Percentiles rank a stretch among this genome's conserved stretches.
phyloP scores from a whole-genome alignment of 345 rosid species.

The Balakata baccata region DNA sequence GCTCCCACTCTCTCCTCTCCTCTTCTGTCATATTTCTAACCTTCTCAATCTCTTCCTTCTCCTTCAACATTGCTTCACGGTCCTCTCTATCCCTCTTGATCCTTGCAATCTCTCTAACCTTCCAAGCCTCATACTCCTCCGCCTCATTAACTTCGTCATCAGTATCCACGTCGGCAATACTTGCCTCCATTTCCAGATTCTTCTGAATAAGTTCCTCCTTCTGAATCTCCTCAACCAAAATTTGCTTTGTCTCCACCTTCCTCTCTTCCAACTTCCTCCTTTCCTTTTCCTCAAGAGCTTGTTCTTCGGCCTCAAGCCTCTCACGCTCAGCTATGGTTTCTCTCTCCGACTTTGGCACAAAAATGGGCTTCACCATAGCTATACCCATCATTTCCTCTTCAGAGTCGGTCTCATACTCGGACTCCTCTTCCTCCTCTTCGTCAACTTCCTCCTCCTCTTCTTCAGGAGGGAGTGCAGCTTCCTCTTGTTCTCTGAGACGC shows the following conservation, averaged over 20 bases:
- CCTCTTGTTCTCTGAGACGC: constrained; percentile 53
- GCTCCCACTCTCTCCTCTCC: constrained; percentile 80
- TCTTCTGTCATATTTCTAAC: constrained; percentile 79
- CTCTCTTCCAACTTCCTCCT: constrained; percentile 59
- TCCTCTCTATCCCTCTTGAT: constrained; percentile 68
- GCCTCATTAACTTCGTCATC: constrained; percentile 78
- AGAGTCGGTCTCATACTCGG: constrained; percentile 75
- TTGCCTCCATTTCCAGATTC: constrained; percentile 57
- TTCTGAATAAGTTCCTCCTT: constrained; percentile 62
- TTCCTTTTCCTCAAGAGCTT: constrained; percentile 55
- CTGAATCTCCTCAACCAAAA: constrained; percentile 63
- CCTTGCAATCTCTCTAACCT: constrained; percentile 74
- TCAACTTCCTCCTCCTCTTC: constrained; percentile 63
- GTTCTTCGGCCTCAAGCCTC: constrained; percentile 60
- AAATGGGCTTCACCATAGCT: constrained; percentile 64
- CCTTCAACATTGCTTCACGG: constrained; percentile 65
- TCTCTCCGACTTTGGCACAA: constrained; percentile 67
- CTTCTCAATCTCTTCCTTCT: constrained; percentile 71
- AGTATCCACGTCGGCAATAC: constrained; percentile 68
- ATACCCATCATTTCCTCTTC: constrained; percentile 59
- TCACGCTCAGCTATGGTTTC: constrained; percentile 73
- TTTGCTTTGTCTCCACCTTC: constrained; percentile 58
- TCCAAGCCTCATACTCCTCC: constrained; percentile 77
- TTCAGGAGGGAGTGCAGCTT: constrained; percentile 46
- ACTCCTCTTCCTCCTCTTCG: constrained; percentile 63